Evolutionary conservation across 768 basidiomycete genomes (phyloP).

Genomic region (Lactarius quietus): DNA sequence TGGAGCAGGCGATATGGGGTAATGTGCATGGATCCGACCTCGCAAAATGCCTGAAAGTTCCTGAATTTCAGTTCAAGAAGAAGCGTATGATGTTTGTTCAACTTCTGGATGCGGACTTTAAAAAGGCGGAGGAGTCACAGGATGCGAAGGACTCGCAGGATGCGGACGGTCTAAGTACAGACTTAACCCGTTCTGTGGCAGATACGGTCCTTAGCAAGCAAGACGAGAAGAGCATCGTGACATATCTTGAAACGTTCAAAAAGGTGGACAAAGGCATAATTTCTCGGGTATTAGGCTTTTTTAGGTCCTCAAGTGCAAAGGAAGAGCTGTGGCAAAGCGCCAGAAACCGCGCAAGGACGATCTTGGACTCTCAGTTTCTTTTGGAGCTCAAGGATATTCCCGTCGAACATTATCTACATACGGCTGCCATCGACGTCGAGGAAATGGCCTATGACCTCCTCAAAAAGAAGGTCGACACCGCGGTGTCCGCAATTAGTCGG

Average conservation of each 20-base stretch:
- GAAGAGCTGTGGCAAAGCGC: conserved; percentile 4
- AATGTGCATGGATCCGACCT: neutral
- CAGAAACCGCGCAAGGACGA: neutral
- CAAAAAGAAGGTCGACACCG: neutral
- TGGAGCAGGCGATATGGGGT: neutral
- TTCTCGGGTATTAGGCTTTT: neutral
- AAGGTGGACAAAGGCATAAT: neutral
- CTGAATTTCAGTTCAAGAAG: conserved; percentile 11
- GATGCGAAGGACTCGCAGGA: neutral
- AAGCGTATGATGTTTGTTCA: neutral
- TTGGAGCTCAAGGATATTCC: neutral
- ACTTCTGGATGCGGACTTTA: neutral
- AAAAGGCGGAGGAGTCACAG: too few species aligned
- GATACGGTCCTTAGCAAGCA: neutral
- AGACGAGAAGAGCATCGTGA: neutral
- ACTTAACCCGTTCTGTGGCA: neutral
- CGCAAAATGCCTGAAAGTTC: neutral
- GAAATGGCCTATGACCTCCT: conserved; percentile 9
- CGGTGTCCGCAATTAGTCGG: neutral
- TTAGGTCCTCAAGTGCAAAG: neutral
- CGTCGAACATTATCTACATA: neutral
- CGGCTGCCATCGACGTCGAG: neutral
- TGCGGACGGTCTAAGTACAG: neutral
- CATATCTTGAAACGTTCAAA: neutral
- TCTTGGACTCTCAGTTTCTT: conserved; percentile 20